Conservation (phyloP, 257 asterid species). For the Nicotiana otophora region DNA sequence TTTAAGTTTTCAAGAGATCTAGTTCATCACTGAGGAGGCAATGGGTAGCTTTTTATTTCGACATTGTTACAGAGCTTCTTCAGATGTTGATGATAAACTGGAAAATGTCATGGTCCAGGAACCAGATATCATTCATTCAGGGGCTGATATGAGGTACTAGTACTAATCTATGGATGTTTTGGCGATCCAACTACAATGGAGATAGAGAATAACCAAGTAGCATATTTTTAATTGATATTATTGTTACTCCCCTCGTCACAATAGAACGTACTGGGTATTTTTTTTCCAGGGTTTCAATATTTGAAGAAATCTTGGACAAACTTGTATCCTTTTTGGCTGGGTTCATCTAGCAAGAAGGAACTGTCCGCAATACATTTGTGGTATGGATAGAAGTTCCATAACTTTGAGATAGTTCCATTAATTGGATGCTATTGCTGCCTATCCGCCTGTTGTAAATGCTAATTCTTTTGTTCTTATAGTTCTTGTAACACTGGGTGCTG, state of each 20-base stretch:
- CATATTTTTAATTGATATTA: slow-evolving; percentile 20
- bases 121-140: not conserved
- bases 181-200: slow-evolving; percentile 14
- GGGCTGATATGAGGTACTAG: not conserved
- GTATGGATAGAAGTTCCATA: not conserved
- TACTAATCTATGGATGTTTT: slow-evolving; percentile 3
- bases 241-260: slow-evolving; percentile 29
- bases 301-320: slow-evolving; percentile 48
- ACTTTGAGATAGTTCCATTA: not conserved
- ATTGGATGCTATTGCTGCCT: not conserved
- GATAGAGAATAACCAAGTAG: not conserved
- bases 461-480: not conserved
- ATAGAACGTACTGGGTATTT: slow-evolving; percentile 25
- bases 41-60: not conserved
- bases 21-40: not conserved
- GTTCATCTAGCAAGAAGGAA: not conserved
- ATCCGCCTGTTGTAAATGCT: not conserved
- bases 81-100: not conserved
- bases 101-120: not conserved
- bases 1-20: not conserved
- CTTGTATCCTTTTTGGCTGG: slow-evolving; percentile 13
- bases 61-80: not conserved
- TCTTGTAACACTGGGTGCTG: not conserved
- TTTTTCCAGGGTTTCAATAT: slow-evolving; percentile 47
- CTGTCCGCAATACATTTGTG: not conserved